Conservation (phyloP, 148 eudicot species). For the Dianthus caryophyllus region DNA sequence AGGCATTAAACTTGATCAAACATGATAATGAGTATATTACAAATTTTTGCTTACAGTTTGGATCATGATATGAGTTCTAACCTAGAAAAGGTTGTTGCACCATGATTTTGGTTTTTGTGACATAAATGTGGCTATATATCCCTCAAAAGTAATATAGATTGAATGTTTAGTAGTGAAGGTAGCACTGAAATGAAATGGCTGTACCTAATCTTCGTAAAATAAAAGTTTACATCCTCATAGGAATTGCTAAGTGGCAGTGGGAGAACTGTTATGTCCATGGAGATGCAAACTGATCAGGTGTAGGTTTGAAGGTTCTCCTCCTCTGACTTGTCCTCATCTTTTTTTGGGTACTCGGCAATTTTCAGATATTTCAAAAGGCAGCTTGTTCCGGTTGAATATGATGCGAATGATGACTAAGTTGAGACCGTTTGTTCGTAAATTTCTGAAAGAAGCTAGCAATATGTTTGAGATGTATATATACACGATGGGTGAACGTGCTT, state of each 20-base stretch:
- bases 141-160: no score
- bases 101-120: no score
- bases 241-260: neutral
- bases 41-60: neutral
- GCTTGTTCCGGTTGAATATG: conserved; percentile 55
- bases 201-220: no score
- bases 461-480: conserved; percentile 94
- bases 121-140: no score
- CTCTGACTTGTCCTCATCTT: conserved; percentile 8
- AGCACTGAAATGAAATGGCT: no score
- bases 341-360: neutral
- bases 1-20: neutral
- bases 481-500: conserved; percentile 87
- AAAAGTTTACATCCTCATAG: no score
- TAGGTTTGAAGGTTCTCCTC: neutral
- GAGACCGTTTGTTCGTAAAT: conserved; percentile 80
- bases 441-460: conserved; percentile 70
- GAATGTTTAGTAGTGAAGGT: no score
- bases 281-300: neutral
- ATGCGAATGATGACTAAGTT: conserved; percentile 91
- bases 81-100: no score
- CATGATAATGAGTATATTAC: neutral
- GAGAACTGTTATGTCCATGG: neutral
- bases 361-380: conserved; percentile 61
- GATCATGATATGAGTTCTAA: neutral